Evolutionary conservation across 2,329 filamentous ascomycete genomes (phyloP).

Genomic region (Beauveria scarabaeidicola): DNA sequence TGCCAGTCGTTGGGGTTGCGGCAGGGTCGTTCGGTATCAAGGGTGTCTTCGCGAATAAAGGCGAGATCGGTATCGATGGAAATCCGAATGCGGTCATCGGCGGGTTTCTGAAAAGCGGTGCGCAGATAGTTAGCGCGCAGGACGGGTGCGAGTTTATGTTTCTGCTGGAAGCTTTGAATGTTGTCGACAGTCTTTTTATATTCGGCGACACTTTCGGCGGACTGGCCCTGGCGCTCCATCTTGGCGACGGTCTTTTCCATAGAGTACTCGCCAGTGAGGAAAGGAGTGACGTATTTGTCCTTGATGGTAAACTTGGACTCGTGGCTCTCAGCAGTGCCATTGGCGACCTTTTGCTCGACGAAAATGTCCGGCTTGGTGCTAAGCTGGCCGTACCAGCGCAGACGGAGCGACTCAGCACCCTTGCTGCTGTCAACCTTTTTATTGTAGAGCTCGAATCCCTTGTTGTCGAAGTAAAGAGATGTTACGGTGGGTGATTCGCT

Average conservation of each 20-base stretch:
- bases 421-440: slow-evolving; percentile 72
- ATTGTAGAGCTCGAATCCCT: slow-evolving; percentile 76
- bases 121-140: slow-evolving; percentile 88
- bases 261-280: slow-evolving; percentile 78
- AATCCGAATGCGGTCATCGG: slow-evolving; percentile 82
- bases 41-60: slow-evolving; percentile 69
- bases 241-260: slow-evolving; percentile 88
- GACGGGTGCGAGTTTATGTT: slow-evolving; percentile 72
- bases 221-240: slow-evolving; percentile 68
- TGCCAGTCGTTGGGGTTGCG: slow-evolving; percentile 87
- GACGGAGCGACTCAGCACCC: slow-evolving; percentile 68
- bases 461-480: slow-evolving; percentile 91
- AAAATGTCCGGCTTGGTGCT: slow-evolving; percentile 69
- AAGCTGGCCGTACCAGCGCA: slow-evolving; percentile 88
- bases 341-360: slow-evolving; percentile 82
- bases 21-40: slow-evolving; percentile 79
- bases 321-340: slow-evolving; percentile 65
- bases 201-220: slow-evolving; percentile 55
- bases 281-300: slow-evolving; percentile 84
- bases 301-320: slow-evolving; percentile 81
- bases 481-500: slow-evolving; percentile 84
- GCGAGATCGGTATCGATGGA: slow-evolving; percentile 89
- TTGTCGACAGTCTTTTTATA: slow-evolving; percentile 65
- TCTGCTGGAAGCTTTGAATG: slow-evolving; percentile 72
- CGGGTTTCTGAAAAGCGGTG: slow-evolving; percentile 92